phyloP scores from a whole-genome alignment of 805 yeast genomes.

The Saccharomycopsis selenospora region DNA sequence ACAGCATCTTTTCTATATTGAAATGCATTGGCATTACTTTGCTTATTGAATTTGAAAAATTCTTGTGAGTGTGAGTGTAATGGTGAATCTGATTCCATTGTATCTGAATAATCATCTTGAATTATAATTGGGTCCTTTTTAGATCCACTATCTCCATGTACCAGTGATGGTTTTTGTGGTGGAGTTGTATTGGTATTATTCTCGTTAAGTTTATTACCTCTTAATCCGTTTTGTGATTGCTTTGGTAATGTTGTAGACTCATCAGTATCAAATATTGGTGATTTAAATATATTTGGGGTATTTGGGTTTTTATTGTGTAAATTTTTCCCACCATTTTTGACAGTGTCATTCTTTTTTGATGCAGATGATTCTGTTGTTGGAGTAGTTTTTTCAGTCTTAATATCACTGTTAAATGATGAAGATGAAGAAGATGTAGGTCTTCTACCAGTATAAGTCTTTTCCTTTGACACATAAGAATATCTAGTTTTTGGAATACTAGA shows the following conservation, averaged over 20 bases:
- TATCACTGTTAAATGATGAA: background rate
- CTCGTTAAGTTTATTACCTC: background rate
- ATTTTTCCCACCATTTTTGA: background rate
- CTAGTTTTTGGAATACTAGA: slow-evolving; percentile 26
- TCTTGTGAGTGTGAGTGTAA: background rate
- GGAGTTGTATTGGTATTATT: background rate
- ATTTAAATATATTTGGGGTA: slow-evolving; percentile 6
- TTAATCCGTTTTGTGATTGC: background rate
- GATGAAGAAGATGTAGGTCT: slow-evolving; percentile 18
- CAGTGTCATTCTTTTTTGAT: background rate
- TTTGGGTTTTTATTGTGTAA: slow-evolving; percentile 3
- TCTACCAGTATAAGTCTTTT: slow-evolving; percentile 26
- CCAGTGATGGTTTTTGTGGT: no score
- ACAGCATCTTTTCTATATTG: background rate
- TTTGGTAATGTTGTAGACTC: background rate
- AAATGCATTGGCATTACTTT: background rate
- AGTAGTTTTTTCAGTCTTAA: background rate
- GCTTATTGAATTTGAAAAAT: background rate
- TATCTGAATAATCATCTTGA: background rate
- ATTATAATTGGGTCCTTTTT: background rate
- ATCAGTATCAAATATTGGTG: slow-evolving; percentile 2
- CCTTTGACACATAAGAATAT: slow-evolving; percentile 26
- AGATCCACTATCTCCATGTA: background rate
- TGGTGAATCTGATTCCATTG: background rate
- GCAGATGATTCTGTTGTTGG: no score